Conservation (phyloP, 2,329 filamentous ascomycete species). For the Ceratocystis eucalypticola region DNA sequence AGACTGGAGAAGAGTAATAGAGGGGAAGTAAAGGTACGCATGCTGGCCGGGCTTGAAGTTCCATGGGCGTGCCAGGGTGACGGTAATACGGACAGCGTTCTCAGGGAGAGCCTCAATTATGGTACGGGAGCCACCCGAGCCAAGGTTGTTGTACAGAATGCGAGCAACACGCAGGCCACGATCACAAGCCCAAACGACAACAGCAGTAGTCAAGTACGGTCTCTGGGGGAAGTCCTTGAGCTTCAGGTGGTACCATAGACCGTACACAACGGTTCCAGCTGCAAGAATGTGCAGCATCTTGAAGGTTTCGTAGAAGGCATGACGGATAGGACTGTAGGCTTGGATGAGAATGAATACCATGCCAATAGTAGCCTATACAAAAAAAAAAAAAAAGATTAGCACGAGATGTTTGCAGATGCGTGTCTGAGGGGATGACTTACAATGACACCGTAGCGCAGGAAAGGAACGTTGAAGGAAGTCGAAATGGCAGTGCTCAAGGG, state of each 20-base stretch:
- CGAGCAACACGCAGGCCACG: slow-evolving; percentile 45
- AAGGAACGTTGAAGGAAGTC: slow-evolving; percentile 12
- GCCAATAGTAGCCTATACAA: slow-evolving; percentile 39
- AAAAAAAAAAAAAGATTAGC: neutral
- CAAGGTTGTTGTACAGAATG: slow-evolving; percentile 52
- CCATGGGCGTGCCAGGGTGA: slow-evolving; percentile 66
- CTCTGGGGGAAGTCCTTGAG: slow-evolving; percentile 42
- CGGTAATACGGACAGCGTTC: slow-evolving; percentile 59
- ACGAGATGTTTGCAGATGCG: slow-evolving; percentile 8
- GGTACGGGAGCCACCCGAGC: slow-evolving; percentile 51
- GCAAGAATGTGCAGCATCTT: slow-evolving; percentile 56
- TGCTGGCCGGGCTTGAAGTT: slow-evolving; percentile 62
- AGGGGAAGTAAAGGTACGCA: slow-evolving; percentile 65
- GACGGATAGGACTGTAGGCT: slow-evolving; percentile 55
- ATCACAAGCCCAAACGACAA: slow-evolving; percentile 56
- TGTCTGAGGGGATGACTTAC: neutral
- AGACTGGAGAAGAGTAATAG: slow-evolving; percentile 57
- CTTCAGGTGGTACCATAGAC: slow-evolving; percentile 53
- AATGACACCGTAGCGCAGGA: slow-evolving; percentile 11
- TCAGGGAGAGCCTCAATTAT: slow-evolving; percentile 64
- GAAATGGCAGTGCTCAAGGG: slow-evolving; percentile 11
- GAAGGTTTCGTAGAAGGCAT: slow-evolving; percentile 70
- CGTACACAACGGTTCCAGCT: slow-evolving; percentile 45
- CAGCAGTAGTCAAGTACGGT: slow-evolving; percentile 45
- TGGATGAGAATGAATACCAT: slow-evolving; percentile 53